Evolutionary conservation across 2,329 filamentous ascomycete species (phyloP).

Genomic region (Arthrinium puccinioides): DNA sequence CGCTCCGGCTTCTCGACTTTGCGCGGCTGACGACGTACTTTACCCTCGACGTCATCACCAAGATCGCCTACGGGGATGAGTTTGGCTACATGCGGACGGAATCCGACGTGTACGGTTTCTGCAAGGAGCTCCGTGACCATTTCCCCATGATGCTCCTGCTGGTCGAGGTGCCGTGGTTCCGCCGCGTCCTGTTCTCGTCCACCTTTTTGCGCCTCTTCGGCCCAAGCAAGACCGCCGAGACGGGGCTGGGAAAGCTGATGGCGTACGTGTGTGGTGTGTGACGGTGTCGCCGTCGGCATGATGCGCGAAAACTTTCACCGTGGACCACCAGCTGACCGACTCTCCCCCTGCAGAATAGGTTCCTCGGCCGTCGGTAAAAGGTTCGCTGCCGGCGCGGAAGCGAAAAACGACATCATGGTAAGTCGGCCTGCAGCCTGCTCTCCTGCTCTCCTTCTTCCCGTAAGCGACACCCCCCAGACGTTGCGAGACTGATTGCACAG

Average conservation of each 20-base stretch:
- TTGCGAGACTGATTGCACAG: constrained; percentile 3
- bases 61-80: constrained; percentile 14
- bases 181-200: constrained; percentile 10
- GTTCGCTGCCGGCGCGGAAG: constrained; percentile 1
- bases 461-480: background rate
- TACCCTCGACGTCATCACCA: constrained; percentile 16
- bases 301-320: too few species aligned
- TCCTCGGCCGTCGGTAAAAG: constrained; percentile 3
- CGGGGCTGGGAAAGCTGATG: constrained; percentile 13
- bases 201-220: constrained; percentile 10
- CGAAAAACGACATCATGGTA: constrained; percentile 8
- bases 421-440: background rate
- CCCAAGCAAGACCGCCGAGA: constrained; percentile 11
- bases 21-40: constrained; percentile 10
- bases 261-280: constrained; percentile 9
- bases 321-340: background rate
- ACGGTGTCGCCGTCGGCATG: too few species aligned
- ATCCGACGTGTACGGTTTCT: constrained; percentile 12
- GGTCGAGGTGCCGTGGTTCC: constrained; percentile 11
- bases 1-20: constrained; percentile 10
- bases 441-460: background rate
- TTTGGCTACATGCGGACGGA: constrained; percentile 14
- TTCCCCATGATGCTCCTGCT: constrained; percentile 6
- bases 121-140: constrained; percentile 2
- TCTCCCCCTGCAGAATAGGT: constrained; percentile 1